Evolutionary conservation across 768 basidiomycete genomes (phyloP), one percentile per base, ranked within the genome.

Genomic region (Auricularia auricula-judae): DNA sequence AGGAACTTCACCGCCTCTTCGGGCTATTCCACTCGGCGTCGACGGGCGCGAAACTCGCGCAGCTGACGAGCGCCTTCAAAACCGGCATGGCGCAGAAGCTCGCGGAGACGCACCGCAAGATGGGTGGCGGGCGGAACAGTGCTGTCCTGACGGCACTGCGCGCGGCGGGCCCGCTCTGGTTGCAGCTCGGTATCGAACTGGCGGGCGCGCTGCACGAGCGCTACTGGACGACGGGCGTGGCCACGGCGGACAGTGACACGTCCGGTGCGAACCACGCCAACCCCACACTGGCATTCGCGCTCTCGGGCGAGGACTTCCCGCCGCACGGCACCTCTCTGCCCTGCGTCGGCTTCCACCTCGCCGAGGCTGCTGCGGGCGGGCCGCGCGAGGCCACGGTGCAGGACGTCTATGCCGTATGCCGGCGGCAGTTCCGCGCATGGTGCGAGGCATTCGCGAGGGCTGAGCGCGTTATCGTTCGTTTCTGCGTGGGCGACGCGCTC

Each of bases 1-100:
- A 42, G 5, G 67, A 70, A 42, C 53, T 68, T 21, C 69, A 64
- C 35, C 69, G 67, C 7, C 65, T 67, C n/a, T 68, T 42, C 39
- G 39, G 39, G 1, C 39, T 42, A 14, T 42, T 42, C 39, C 47
- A 12, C 47, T 16, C 47, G 47, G 18, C 47, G 10, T 14, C 4
- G 18, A 10, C 14, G 47, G 11, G 47, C 29, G 29, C 29, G 29
- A 29, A 29, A 18, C 21, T 16, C 5, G 21, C 47, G 39, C 39
- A 42, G 39, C 39, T 42, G 21, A 51, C 47, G 47, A 51, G 47
- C 47, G 16, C 39, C 18, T 51, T 51, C 47, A 16, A 4, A 8
- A 18, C 47, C 47, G 47, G 10, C 47, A 21, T 21, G 18, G 10
- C 10, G 47, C 11, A 21, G 18, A 51, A 16, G 18, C 18, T 18